These are phyloP conservation scores for Hericium rajendrae DNA, from an alignment of 768 basidiomycete genomes.

Conservation along the genomic window DNA sequence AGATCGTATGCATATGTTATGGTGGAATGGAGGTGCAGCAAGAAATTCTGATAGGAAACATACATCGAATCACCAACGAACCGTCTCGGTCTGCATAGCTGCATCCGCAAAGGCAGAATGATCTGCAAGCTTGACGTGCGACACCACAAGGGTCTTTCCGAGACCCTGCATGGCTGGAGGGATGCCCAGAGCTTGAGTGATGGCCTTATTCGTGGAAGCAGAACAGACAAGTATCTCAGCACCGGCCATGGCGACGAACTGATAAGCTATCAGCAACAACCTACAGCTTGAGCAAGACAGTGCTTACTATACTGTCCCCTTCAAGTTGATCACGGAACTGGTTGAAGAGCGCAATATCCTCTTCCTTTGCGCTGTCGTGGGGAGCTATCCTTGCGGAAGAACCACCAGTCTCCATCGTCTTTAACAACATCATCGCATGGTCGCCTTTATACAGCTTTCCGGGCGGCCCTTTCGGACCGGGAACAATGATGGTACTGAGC, in stretches of 20 bases:
- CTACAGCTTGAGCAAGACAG: not conserved
- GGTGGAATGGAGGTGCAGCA: too few species aligned
- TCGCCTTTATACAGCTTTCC: slow-evolving; percentile 15
- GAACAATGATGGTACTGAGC: slow-evolving; percentile 2
- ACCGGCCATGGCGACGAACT: slow-evolving; percentile 13
- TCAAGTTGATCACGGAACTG: slow-evolving; percentile 7
- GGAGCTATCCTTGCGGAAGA: slow-evolving; percentile 11
- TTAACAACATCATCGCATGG: slow-evolving; percentile 8
- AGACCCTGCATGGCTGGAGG: slow-evolving; percentile 6
- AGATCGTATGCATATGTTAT: too few species aligned
- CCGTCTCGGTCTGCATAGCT: slow-evolving; percentile 28
- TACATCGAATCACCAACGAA: slow-evolving; percentile 23
- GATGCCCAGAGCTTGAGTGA: slow-evolving; percentile 7
- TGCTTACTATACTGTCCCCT: slow-evolving; percentile 7
- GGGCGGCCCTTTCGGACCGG: slow-evolving; percentile 10
- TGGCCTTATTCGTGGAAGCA: slow-evolving; percentile 9
- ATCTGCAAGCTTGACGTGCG: slow-evolving; percentile 12
- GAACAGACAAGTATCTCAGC: slow-evolving; percentile 10
- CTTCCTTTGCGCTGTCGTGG: slow-evolving; percentile 3
- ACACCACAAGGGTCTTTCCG: slow-evolving; percentile 9
- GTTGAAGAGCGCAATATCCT: slow-evolving; percentile 6
- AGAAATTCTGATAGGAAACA: too few species aligned
- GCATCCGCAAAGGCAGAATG: slow-evolving; percentile 11
- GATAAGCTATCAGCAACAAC: not conserved
- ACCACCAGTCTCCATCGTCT: slow-evolving; percentile 13